phyloP scores from a whole-genome alignment of 805 yeast species.

The Teunomyces lycoperdinae region DNA sequence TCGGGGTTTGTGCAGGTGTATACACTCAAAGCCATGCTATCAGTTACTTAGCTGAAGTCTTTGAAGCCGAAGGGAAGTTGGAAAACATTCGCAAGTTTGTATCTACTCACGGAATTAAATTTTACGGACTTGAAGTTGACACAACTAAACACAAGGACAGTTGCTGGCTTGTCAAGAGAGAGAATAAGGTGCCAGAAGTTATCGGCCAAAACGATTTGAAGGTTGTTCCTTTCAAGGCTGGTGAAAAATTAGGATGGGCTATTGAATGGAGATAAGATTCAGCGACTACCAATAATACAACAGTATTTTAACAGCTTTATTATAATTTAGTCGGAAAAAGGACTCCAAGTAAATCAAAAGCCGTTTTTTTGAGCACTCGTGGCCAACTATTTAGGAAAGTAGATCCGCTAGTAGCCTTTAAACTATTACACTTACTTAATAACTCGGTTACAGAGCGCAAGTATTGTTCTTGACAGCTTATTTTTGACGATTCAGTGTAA shows the following conservation, averaged over 20 bases:
- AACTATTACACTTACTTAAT: not conserved
- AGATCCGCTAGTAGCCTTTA: not conserved
- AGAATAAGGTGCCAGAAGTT: constrained; percentile 56
- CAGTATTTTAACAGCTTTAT: not conserved
- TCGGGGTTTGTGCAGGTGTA: constrained; percentile 97
- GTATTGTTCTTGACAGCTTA: not conserved
- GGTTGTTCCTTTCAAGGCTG: constrained; percentile 83
- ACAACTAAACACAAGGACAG: constrained; percentile 41
- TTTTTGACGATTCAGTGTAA: not conserved
- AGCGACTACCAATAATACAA: not conserved
- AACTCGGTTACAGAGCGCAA: not conserved
- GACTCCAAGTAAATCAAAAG: not conserved
- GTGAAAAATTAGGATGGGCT: constrained; percentile 67
- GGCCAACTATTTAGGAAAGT: not conserved
- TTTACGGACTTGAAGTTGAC: constrained; percentile 52
- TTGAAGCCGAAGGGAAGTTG: constrained; percentile 62
- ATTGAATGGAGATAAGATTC: constrained; percentile 59
- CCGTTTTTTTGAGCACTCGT: not conserved
- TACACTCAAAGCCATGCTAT: constrained; percentile 84
- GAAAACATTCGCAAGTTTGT: constrained; percentile 73
- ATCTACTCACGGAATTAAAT: constrained; percentile 64
- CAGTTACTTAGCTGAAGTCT: constrained; percentile 82
- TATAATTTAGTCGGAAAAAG: too few relatives aligned
- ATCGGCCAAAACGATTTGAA: constrained; percentile 45
- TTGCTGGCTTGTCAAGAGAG: constrained; percentile 49